Conservation (phyloP, 768 basidiomycete genomes). For the Piloderma croceum region DNA sequence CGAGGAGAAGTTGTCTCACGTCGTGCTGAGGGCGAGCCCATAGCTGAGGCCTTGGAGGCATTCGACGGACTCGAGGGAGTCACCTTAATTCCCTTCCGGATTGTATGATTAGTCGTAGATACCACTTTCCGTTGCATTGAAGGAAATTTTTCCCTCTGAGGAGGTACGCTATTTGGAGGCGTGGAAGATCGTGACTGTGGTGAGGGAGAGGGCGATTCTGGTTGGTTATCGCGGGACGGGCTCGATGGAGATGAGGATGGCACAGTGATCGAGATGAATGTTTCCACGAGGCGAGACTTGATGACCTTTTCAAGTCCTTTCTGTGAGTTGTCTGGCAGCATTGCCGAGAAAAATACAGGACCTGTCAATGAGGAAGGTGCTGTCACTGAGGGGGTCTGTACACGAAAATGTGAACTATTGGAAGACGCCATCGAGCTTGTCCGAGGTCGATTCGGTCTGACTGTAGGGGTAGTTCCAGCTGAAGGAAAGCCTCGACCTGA, state of each 20-base stretch:
- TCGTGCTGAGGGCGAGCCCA: slow-evolving; percentile 16
- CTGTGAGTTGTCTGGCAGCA: slow-evolving; percentile 62
- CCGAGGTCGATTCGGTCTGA: slow-evolving; percentile 14
- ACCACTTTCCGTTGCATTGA: neutral
- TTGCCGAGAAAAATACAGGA: slow-evolving; percentile 22
- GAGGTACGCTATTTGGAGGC: neutral
- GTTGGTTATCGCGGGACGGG: neutral
- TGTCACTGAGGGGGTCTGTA: neutral
- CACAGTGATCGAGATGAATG: slow-evolving; percentile 59
- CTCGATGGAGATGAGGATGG: slow-evolving; percentile 15
- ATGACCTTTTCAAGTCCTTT: slow-evolving; percentile 64
- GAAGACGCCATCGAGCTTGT: slow-evolving; percentile 22
- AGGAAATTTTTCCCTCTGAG: neutral
- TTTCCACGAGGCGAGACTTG: slow-evolving; percentile 69
- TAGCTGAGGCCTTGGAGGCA: slow-evolving; percentile 13
- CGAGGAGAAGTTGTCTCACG: slow-evolving; percentile 20
- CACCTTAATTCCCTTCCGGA: too few species aligned
- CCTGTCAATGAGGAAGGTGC: slow-evolving; percentile 7
- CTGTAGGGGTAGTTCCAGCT: slow-evolving; percentile 7
- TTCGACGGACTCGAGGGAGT: too few species aligned
- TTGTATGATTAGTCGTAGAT: neutral
- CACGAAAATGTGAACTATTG: slow-evolving; percentile 26
- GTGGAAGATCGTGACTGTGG: slow-evolving; percentile 1
- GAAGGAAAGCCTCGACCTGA: neutral
- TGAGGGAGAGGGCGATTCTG: neutral